A percentile compares a stretch with the other conserved stretches of the same genome.
These are phyloP conservation scores for Beverwykella pulmonaria DNA, from an alignment of 495 filamentous ascomycete species.

Conservation along the genomic window DNA sequence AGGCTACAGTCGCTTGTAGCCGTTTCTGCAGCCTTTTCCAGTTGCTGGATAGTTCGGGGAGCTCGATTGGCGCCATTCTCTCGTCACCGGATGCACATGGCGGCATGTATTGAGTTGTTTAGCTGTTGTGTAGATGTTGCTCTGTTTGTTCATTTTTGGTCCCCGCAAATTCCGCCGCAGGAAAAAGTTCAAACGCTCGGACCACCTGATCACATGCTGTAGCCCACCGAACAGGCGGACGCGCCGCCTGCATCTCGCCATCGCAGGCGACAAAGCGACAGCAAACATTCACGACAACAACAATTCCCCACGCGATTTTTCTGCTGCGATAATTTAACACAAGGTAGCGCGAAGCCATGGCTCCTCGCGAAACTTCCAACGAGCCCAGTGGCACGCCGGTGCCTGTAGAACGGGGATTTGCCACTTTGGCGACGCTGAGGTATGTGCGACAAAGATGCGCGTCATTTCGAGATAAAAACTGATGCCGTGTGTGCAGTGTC, in stretches of 20 bases:
- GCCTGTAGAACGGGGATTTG: slow-evolving; percentile 73
- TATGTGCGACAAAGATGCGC: slow-evolving; percentile 44
- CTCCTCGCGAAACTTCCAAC: slow-evolving; percentile 42
- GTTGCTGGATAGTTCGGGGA: slow-evolving; percentile 48
- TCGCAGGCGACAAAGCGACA: slow-evolving; percentile 21
- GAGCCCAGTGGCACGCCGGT: slow-evolving; percentile 61
- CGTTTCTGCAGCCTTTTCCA: slow-evolving; percentile 50
- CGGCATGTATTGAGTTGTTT: slow-evolving; percentile 5
- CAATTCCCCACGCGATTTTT: slow-evolving; percentile 27
- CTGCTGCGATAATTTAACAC: slow-evolving; percentile 29
- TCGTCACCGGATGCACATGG: slow-evolving; percentile 18
- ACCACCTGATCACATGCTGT: not conserved
- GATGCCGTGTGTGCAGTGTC: slow-evolving; percentile 54
- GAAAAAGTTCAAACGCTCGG: slow-evolving; percentile 9
- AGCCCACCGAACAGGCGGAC: not conserved
- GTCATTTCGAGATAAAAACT: slow-evolving; percentile 11
- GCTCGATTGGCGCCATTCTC: slow-evolving; percentile 38
- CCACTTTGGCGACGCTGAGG: slow-evolving; percentile 77
- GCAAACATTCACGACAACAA: slow-evolving; percentile 34
- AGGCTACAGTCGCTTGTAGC: slow-evolving; percentile 24
- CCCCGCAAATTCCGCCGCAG: slow-evolving; percentile 1
- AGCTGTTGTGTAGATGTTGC: not conserved
- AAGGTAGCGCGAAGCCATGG: slow-evolving; percentile 26
- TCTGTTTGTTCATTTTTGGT: slow-evolving; percentile 4
- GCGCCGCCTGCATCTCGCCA: not conserved